Percentiles rank a stretch among this genome's conserved stretches.
phyloP scores from a whole-genome alignment of 176 grass and related monocot species.

The Puccinellia tenuiflora region DNA sequence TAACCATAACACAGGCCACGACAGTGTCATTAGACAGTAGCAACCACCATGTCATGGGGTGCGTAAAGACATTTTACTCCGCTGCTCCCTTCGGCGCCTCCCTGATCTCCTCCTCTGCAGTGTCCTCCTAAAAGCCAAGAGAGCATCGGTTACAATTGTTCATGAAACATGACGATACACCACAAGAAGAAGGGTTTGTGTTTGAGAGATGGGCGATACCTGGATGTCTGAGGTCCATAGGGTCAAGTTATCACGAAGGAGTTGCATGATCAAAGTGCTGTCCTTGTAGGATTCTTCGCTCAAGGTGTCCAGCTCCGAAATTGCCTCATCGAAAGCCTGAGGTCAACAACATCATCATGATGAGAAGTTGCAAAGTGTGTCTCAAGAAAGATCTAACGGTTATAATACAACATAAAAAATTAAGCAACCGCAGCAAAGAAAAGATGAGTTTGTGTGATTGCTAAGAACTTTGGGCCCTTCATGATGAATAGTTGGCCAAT shows the following conservation, averaged over 20 bases:
- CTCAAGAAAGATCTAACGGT: not conserved
- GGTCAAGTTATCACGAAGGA: conserved; percentile 84
- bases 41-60: conserved; percentile 18
- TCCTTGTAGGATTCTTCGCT: conserved; percentile 93
- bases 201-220: conserved; percentile 2
- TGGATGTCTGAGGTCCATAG: conserved; percentile 80
- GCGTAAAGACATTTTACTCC: conserved; percentile 32
- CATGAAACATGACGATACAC: not conserved
- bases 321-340: conserved; percentile 88
- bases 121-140: conserved; percentile 37
- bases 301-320: conserved; percentile 80
- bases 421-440: not conserved
- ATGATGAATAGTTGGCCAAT: not conserved
- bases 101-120: conserved; percentile 40
- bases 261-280: conserved; percentile 89
- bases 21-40: conserved; percentile 34
- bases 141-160: not conserved
- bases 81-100: conserved; percentile 41
- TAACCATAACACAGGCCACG: conserved; percentile 27
- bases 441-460: not conserved
- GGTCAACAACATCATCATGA: conserved; percentile 8
- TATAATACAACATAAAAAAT: not conserved
- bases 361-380: not conserved
- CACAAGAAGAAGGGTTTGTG: not conserved
- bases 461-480: not conserved